Conservation (phyloP, 2,329 filamentous ascomycete genomes). For the Trichoderma brevicompactum region DNA sequence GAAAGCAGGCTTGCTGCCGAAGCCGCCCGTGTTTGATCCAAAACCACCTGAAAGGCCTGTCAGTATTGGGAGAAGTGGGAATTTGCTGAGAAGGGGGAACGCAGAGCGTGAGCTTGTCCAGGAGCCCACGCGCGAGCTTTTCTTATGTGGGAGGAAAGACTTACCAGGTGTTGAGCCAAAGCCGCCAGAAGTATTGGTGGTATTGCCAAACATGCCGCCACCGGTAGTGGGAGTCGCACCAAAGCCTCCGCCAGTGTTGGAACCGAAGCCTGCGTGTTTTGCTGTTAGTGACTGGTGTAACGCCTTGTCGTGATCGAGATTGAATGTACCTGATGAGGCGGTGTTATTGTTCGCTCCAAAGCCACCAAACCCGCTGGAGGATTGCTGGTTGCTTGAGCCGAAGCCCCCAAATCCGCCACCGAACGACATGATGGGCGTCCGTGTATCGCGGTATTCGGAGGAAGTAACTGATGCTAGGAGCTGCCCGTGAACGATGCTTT, state of each 20-base stretch:
- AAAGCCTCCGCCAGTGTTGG: constrained; percentile 46
- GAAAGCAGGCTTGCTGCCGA: constrained; percentile 57
- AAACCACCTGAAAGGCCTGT: constrained; percentile 42
- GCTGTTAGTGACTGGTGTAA: constrained; percentile 36
- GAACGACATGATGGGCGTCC: constrained; percentile 55
- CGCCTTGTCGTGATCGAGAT: constrained; percentile 29
- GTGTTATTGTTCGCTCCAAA: constrained; percentile 54
- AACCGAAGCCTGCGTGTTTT: constrained; percentile 41
- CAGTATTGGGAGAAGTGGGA: neutral
- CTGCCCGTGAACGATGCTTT: constrained; percentile 27
- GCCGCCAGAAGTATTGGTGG: constrained; percentile 40
- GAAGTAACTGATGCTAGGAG: constrained; percentile 25
- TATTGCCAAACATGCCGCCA: constrained; percentile 53
- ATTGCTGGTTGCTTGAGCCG: constrained; percentile 54
- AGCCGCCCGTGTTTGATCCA: constrained; percentile 45
- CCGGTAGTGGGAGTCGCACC: constrained; percentile 45
- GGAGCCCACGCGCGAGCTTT: constrained; percentile 25
- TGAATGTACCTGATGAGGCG: constrained; percentile 57
- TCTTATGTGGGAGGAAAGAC: constrained; percentile 27
- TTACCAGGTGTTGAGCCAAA: constrained; percentile 45
- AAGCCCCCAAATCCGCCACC: constrained; percentile 61
- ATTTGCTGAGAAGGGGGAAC: neutral
- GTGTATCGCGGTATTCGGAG: constrained; percentile 33
- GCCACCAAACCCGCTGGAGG: constrained; percentile 58
- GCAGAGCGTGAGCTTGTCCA: constrained; percentile 30